Percentiles rank a stretch among this genome's conserved stretches.
phyloP scores from a whole-genome alignment of 2,329 filamentous ascomycete genomes.

The Aplosporella prunicola region DNA sequence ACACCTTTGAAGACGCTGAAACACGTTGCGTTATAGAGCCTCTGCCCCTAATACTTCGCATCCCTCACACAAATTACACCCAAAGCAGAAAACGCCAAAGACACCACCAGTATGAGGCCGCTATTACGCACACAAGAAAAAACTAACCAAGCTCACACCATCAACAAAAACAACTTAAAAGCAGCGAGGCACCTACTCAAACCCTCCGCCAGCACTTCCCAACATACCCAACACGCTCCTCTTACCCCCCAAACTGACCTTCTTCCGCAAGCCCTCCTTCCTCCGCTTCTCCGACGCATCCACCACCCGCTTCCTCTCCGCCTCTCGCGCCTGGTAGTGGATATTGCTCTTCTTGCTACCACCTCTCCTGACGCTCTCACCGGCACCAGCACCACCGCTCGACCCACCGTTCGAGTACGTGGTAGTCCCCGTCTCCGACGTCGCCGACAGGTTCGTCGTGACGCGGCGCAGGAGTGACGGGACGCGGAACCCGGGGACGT shows the following conservation, averaged over 20 bases:
- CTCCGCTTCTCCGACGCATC: constrained; percentile 45
- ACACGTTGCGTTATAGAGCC: no score
- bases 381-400: constrained; percentile 27
- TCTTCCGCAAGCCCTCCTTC: constrained; percentile 38
- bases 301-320: constrained; percentile 42
- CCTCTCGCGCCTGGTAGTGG: constrained; percentile 50
- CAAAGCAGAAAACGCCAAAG: no score
- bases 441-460: constrained; percentile 45
- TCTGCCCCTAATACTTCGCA: no score
- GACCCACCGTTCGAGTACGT: constrained; percentile 22
- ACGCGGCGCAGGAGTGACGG: constrained; percentile 64
- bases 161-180: no score
- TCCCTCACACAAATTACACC: no score
- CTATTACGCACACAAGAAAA: no score
- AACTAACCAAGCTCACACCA: no score
- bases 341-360: constrained; percentile 51
- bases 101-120: no score
- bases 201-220: constrained; percentile 19
- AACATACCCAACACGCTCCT: constrained; percentile 25
- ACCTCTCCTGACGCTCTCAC: constrained; percentile 34
- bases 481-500: constrained; percentile 49
- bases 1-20: no score
- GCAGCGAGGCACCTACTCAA: constrained; percentile 26
- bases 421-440: constrained; percentile 9
- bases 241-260: constrained; percentile 24